Conservation (phyloP, 1,284 basidiomycete genomes). For the Hymenochaete sp. region DNA sequence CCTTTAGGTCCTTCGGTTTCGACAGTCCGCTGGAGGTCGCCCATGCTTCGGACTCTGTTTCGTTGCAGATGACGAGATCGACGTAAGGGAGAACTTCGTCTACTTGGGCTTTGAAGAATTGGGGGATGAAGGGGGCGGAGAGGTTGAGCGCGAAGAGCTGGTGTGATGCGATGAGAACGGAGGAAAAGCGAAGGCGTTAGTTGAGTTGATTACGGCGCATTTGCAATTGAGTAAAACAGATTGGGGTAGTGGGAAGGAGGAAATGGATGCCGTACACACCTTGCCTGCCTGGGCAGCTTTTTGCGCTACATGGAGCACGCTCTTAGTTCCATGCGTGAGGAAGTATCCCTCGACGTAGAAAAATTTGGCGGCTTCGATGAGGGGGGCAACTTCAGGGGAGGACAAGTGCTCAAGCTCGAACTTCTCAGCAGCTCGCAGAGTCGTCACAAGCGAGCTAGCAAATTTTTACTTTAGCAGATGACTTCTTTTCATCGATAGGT, state of each 20-base stretch:
- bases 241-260: background rate
- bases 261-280: constrained; percentile 33
- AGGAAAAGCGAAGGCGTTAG: constrained; percentile 9
- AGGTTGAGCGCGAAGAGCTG: constrained; percentile 89
- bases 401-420: constrained; percentile 78
- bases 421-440: constrained; percentile 83
- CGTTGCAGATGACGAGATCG: constrained; percentile 90
- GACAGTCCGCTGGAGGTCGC: constrained; percentile 57
- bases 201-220: constrained; percentile 5
- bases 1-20: constrained; percentile 52
- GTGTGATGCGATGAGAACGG: background rate
- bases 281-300: constrained; percentile 75
- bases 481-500: background rate
- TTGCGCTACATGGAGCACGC: constrained; percentile 70
- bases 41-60: constrained; percentile 87
- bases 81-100: constrained; percentile 73
- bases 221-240: constrained; percentile 9
- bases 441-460: constrained; percentile 81
- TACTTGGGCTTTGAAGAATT: constrained; percentile 86
- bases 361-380: constrained; percentile 75
- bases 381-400: constrained; percentile 67
- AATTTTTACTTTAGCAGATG: background rate
- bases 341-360: constrained; percentile 98
- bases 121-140: constrained; percentile 94
- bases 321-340: constrained; percentile 85